Evolutionary conservation across 1,284 basidiomycete species (phyloP).

Genomic region (Ustilago curta): DNA sequence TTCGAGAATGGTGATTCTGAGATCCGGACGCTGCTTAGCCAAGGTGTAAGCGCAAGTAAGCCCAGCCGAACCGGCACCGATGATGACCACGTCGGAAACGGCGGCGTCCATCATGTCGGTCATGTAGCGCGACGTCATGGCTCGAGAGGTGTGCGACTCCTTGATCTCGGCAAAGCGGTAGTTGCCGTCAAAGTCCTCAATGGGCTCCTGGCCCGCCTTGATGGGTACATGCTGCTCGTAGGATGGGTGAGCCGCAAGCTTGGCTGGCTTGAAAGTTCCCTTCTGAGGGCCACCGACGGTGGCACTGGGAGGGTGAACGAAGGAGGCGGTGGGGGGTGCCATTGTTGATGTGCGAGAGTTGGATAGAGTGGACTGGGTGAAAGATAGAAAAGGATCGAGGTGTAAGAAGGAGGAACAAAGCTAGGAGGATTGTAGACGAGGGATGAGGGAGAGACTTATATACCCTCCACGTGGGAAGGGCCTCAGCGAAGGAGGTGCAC

Average conservation of each 20-base stretch:
- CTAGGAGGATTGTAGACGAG: not conserved
- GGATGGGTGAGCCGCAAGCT: conserved; percentile 19
- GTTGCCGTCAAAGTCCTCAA: conserved; percentile 63
- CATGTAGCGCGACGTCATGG: conserved; percentile 65
- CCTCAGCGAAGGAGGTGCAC: not conserved
- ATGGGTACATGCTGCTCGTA: conserved; percentile 58
- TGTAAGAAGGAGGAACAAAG: not conserved
- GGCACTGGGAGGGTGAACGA: conserved; percentile 17
- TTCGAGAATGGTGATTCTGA: conserved; percentile 84
- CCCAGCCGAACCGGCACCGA: conserved; percentile 83
- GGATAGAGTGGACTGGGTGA: not conserved
- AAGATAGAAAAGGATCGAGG: not conserved
- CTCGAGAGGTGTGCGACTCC: conserved; percentile 63
- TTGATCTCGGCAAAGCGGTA: conserved; percentile 67
- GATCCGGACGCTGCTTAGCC: conserved; percentile 78
- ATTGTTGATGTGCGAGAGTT: conserved; percentile 20
- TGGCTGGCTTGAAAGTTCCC: conserved; percentile 31
- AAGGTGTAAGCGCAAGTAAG: conserved; percentile 79
- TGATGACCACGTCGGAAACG: conserved; percentile 82
- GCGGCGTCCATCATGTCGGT: conserved; percentile 69
- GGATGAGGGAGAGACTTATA: conserved; percentile 6
- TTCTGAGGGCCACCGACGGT: conserved; percentile 2
- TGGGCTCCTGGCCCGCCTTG: conserved; percentile 58
- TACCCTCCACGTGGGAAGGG: conserved; percentile 14
- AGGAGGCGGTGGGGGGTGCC: conserved; percentile 59